A percentile compares a stretch with the other conserved stretches of the same genome.
phyloP scores from a whole-genome alignment of 1,284 basidiomycete species.

The Porogramme epimiltina region DNA sequence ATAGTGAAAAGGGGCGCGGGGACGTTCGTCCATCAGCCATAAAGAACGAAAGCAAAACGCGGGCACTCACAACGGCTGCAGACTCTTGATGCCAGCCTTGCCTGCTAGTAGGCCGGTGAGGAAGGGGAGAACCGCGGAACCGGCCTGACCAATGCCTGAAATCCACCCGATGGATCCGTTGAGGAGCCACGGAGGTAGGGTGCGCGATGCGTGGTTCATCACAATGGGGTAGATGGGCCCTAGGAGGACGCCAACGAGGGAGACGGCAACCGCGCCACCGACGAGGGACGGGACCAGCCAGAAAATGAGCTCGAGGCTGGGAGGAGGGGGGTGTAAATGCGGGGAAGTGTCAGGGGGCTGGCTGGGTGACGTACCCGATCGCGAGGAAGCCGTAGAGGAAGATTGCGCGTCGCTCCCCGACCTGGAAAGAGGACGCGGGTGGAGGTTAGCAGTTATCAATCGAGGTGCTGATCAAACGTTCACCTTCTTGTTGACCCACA shows the following conservation, averaged over 20 bases:
- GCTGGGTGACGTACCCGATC: constrained; percentile 31
- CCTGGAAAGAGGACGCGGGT: constrained; percentile 19
- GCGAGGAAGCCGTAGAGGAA: constrained; percentile 39
- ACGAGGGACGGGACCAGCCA: constrained; percentile 65
- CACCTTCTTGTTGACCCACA: constrained; percentile 54
- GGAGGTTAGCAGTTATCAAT: neutral
- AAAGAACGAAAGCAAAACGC: no score
- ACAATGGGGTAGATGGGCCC: constrained; percentile 58
- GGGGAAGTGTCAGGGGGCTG: neutral
- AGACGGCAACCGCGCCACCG: constrained; percentile 53
- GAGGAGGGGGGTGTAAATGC: neutral
- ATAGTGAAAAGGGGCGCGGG: neutral
- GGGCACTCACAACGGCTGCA: constrained; percentile 24
- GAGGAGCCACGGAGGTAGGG: constrained; percentile 53
- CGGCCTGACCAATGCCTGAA: constrained; percentile 53
- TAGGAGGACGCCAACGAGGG: constrained; percentile 53
- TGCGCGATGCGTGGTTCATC: constrained; percentile 49
- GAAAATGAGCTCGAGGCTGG: constrained; percentile 53
- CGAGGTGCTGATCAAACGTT: neutral
- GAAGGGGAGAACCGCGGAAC: constrained; percentile 57
- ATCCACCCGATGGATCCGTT: constrained; percentile 64
- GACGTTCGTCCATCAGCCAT: no score
- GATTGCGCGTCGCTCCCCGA: constrained; percentile 46
- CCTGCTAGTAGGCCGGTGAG: constrained; percentile 55
- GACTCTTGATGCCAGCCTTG: constrained; percentile 37